Conservation (phyloP, 1,139 yeast species). For the Torulaspora globosa region DNA sequence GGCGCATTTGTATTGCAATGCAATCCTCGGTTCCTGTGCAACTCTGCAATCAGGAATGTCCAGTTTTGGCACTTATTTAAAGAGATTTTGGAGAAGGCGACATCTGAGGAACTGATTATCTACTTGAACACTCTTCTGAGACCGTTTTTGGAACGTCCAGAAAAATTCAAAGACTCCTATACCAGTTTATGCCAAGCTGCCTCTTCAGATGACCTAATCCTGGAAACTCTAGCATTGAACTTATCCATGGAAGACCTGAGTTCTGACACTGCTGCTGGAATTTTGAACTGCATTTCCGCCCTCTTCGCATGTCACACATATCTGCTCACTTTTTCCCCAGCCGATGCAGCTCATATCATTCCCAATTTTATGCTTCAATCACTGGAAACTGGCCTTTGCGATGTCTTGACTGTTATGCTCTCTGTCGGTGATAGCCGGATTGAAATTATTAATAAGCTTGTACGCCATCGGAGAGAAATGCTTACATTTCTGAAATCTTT, state of each 20-base stretch:
- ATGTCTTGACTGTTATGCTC: slow-evolving; percentile 16
- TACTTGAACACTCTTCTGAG: slow-evolving; percentile 9
- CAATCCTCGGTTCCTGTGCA: slow-evolving; percentile 14
- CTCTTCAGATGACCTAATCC: slow-evolving; percentile 12
- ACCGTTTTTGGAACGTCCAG: slow-evolving; percentile 5
- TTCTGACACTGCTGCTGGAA: slow-evolving; percentile 7
- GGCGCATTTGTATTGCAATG: slow-evolving; percentile 17
- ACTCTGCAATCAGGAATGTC: slow-evolving; percentile 9
- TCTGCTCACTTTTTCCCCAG: slow-evolving; percentile 12
- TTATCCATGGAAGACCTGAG: slow-evolving; percentile 9
- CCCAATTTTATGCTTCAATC: slow-evolving; percentile 15
- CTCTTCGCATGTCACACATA: slow-evolving; percentile 11
- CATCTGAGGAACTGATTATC: slow-evolving; percentile 7
- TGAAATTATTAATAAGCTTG: slow-evolving; percentile 17
- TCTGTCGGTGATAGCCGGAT: slow-evolving; percentile 15
- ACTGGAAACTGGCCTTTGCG: slow-evolving; percentile 18
- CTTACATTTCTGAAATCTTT: slow-evolving; percentile 14
- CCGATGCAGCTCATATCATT: slow-evolving; percentile 17
- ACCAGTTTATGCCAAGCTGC: slow-evolving; percentile 8
- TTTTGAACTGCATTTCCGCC: slow-evolving; percentile 17
- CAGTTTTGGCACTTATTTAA: slow-evolving; percentile 15
- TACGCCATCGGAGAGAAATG: slow-evolving; percentile 18
- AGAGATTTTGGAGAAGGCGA: slow-evolving; percentile 11
- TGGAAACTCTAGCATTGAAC: slow-evolving; percentile 17
- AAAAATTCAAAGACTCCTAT: slow-evolving; percentile 4